Evolutionary conservation across 192 early-diverging fungal species (phyloP), one percentile per base, ranked within the genome.

Genomic region (Umbelopsis sp.): DNA sequence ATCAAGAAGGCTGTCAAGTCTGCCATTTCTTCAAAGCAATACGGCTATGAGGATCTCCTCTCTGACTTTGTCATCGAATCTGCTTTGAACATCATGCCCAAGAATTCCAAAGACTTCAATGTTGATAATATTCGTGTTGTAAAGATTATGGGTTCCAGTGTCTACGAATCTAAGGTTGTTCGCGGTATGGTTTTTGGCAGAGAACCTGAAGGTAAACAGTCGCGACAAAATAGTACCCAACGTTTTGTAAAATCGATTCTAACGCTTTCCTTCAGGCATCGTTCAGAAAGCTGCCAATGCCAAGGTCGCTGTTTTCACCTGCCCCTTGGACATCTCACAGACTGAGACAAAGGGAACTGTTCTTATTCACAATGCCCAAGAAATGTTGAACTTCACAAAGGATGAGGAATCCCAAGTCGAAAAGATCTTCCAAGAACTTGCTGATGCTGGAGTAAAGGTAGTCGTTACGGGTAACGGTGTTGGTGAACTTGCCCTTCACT

Each of bases 281-380:
- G 71, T 89, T 52, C 86, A 84, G 12, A 82, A 84, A 41, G 94
- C 88, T n/a, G 82, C 77, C 45, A 91, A 93, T 76, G 96, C 94
- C 69, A 95, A 96, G 84, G 89, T 99, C 32, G 97, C 94, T 45
- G 91, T 99, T 73, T 99, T 95, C 79, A 90, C 93, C 17, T 99
- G 95, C 80, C 89, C 94, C 11, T 86, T 99, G 54, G 97, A 99
- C 79, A 89, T 96, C 56, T 83, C 92, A 9, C 90, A 95, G 80
- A 99, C 97, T 31, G 97, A 99, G 80, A 99, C 97, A 47, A 99
- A 99, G 90, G 97, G 97, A 59, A 99, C 97, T 20, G 97, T 99
- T 52, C 86, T 99, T 79, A 94, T 99, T 81, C 91, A 96, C 76
- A 97, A 92, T 80, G 97, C 97, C 50, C 81, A 87, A 62, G 97